Base-by-base conservation (phyloP, 129 eudicot genomes). In the Ambrosia trifida region DNA sequence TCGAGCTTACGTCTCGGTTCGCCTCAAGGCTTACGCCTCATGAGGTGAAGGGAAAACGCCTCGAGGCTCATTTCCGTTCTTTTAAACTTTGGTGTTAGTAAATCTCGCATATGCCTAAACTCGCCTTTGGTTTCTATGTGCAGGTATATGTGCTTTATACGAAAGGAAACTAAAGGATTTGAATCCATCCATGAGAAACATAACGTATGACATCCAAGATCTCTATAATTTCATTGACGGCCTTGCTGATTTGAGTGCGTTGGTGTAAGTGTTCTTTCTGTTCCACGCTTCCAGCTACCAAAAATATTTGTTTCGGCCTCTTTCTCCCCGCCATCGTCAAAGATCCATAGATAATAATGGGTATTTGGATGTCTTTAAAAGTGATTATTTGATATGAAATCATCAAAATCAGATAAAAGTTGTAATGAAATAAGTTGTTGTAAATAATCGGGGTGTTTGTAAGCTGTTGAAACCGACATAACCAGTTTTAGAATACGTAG, bases 111-210 rank as follows among this genome's bases (percentile, higher is more conserved):
- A 3, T 36, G 52, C 20, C 11, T 40, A 18, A 40, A 13, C 28
- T 54, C 30, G 5, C 64, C 4, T 31, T 30, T 58, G 64, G 10
- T 30, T 58, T 58, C 3, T 46, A 30, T 66, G 19, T 77, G 72
- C 88, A 95, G 99, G 99, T 78, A 86, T 88, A 45, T 95, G 99
- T 80, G 96, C 88, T 20, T 81, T 95, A 20, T 95, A 95, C 71
- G 99, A 95, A 82, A 82, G 87, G 88, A 95, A 88, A 77, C 89
- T 95, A 35, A 90, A 86, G 81, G 97, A 88, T 24, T 57, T 95
- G 38, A 95, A 90, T 81, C 99, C 99, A 45, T 77, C 91, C 33
- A 62, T 84, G 60, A 84, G 89, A 76, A 86, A 89, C 80, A 85
- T 90, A 38, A 86, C 84, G 66, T 95, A 95, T 81, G 97, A 95